Evolutionary conservation across 116 monocot species (phyloP).

Genomic region (Iris pallida): DNA sequence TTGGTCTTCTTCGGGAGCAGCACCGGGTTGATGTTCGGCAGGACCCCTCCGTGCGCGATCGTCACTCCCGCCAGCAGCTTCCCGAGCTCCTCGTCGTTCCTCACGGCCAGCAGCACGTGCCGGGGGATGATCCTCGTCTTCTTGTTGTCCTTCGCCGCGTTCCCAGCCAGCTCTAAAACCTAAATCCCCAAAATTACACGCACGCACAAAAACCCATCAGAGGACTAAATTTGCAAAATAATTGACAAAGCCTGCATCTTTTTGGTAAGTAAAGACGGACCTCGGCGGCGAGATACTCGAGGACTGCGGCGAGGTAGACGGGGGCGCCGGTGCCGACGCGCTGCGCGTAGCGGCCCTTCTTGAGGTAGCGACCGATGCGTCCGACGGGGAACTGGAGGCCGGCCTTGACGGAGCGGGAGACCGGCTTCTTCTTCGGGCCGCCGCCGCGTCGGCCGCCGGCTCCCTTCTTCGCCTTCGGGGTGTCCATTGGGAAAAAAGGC

Average conservation of each 20-base stretch:
- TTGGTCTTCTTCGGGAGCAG: conserved; percentile 4
- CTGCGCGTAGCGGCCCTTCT: conserved; percentile 49
- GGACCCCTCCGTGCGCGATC: conserved; percentile 23
- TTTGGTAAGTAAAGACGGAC: conserved; percentile 2
- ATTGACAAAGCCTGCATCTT: neutral
- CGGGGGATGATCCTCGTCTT: conserved; percentile 17
- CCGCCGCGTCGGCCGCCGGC: conserved; percentile 32
- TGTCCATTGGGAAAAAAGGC: too few relatives aligned
- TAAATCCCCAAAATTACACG: neutral
- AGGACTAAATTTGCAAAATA: neutral
- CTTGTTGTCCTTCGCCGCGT: too few relatives aligned
- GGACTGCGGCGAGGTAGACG: conserved; percentile 66
- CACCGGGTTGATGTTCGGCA: conserved; percentile 25
- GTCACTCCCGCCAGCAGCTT: conserved; percentile 24
- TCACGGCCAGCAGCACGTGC: conserved; percentile 23
- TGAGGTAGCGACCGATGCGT: conserved; percentile 41
- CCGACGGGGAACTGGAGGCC: conserved; percentile 47
- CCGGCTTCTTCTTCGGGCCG: conserved; percentile 28
- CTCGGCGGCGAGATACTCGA: conserved; percentile 78
- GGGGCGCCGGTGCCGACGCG: conserved; percentile 75
- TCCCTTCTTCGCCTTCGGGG: conserved; percentile 10
- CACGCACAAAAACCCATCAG: neutral
- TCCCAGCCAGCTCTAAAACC: neutral
- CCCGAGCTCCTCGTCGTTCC: conserved; percentile 30
- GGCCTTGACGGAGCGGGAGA: conserved; percentile 30